Evolutionary conservation across 441 rosid genomes (phyloP), one percentile per base, ranked within the genome.

Genomic region (Flueggea neowawraea): DNA sequence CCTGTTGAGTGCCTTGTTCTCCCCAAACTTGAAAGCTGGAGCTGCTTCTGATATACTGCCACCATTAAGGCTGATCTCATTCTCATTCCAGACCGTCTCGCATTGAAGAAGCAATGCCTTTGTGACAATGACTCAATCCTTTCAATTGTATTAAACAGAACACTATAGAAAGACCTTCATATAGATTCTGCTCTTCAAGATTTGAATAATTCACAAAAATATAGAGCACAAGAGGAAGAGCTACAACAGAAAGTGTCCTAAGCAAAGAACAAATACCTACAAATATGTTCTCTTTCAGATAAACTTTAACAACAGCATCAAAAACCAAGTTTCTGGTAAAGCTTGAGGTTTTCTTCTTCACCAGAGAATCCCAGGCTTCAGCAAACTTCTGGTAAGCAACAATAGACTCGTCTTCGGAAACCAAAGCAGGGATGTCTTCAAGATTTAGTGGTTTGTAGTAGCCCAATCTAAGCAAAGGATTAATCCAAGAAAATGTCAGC

Each of bases 21-120:
- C 58, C 91, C 96, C 6, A 68, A 63, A 70, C 83, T 88, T 0
- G 95, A 93, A 55, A 93, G 84, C 75, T 74, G 90, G 22, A 90
- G 85, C 75, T 86, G 97, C 76, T 93, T 90, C 54, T 67, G 79
- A 55, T 90, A 93, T 12, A 85, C 64, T 32, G 97, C 91, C 16
- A 87, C 96, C 98, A 90, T 90, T 44, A 93, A 69, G 6, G 89
- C 95, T 51, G 97, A 93, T 76, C 95, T 85, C 67, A 93, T 85
- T 76, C 82, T 87, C 97, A 90, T 75, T 57, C 98, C 98, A 0
- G 90, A 90, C 78, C 82, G 79, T 64, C 98, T 85, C 14, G 96
- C 65, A 57, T 64, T 73, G 69, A 90, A 88, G 76, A 58, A 85
- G 75, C 79, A 84, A 66, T 90, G 86, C 75, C 98, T 82, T 78